These are phyloP conservation scores for Neophaeococcomyces mojaviensis DNA, from an alignment of 2,329 filamentous ascomycete genomes.

Conservation along the genomic window DNA sequence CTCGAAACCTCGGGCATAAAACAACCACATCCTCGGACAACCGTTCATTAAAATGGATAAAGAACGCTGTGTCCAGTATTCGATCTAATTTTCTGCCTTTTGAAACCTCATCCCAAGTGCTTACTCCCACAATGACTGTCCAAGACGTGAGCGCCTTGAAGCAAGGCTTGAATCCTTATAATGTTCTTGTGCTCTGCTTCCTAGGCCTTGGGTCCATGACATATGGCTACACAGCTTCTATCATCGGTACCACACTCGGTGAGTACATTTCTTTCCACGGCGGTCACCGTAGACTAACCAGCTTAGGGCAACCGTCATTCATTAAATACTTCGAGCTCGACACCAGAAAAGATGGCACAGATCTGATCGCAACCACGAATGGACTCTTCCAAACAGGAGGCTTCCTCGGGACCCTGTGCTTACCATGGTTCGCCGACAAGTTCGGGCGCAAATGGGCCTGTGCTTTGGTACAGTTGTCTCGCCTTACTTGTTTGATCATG, in stretches of 20 bases:
- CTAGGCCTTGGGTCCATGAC: conserved; percentile 17
- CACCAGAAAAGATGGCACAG: conserved; percentile 14
- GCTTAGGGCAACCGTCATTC: background rate
- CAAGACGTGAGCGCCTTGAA: no score
- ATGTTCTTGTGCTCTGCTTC: conserved; percentile 11
- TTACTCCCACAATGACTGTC: no score
- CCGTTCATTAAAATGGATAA: no score
- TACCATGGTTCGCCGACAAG: conserved; percentile 17
- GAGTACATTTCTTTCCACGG: no score
- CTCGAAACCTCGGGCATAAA: no score
- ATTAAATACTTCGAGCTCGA: conserved; percentile 13
- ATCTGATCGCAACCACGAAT: conserved; percentile 18
- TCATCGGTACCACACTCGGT: conserved; percentile 18
- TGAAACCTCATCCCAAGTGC: no score
- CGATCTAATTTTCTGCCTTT: no score
- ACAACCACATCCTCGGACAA: no score
- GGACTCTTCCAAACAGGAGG: conserved; percentile 8
- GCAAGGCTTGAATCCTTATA: conserved; percentile 6
- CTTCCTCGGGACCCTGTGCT: conserved; percentile 11
- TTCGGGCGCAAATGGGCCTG: conserved; percentile 18
- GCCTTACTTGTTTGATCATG: background rate
- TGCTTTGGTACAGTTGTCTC: conserved; percentile 11
- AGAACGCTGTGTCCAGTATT: no score
- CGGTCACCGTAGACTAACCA: no score
- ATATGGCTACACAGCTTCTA: conserved; percentile 17